Base-by-base conservation (phyloP, 2,329 filamentous ascomycete genomes). In the Diplodia seriata region DNA sequence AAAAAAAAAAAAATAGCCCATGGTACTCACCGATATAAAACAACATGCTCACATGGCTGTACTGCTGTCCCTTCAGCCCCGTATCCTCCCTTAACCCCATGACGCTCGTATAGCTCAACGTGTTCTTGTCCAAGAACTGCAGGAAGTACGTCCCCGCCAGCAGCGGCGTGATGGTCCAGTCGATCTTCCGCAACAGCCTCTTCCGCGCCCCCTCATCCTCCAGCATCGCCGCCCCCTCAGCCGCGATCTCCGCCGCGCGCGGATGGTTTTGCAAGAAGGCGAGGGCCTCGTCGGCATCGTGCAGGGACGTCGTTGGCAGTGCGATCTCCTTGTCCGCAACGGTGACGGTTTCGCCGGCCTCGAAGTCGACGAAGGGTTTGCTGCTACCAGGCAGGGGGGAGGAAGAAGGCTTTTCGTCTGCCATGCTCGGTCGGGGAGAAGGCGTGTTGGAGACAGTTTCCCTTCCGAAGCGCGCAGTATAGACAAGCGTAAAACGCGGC, bases 51-150 rank as follows among this genome's bases (percentile, higher is more conserved):
- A 70, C 47, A 54, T 70, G 69, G 47, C 68, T 71, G 56, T 71
- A 69, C 40, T 69, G 31, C 53, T 74, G 71, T 14, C 73, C 74
- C 20, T 77, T 68, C 1, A 78, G 69, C 51, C 76, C 70, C 3
- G 76, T 71, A 73, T 89, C 85, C 67, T 87, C 79, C 33, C 87
- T 84, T 9, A 90, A 80, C 2, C 87, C 87, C 71, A 90, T 90
- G 11, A 90, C 85, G 0, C 87, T 88, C 2, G 86, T 86, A 71
- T 89, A 90, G 2, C 78, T 81, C 1, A 90, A 79, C 0, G 86
- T 87, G 0, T 86, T 84, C 75, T 90, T 90, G 77, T 90, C 88
- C 9, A 89, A 80, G 15, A 84, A 85, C 71, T 90, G 88, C 0
- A 90, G 81, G 73, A 87, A 89, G 75, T 90, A 90, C 26, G 89